A percentile compares a stretch with the other conserved stretches of the same genome.
phyloP scores from a whole-genome alignment of 345 rosid genomes.

The Aquilaria malaccensis region DNA sequence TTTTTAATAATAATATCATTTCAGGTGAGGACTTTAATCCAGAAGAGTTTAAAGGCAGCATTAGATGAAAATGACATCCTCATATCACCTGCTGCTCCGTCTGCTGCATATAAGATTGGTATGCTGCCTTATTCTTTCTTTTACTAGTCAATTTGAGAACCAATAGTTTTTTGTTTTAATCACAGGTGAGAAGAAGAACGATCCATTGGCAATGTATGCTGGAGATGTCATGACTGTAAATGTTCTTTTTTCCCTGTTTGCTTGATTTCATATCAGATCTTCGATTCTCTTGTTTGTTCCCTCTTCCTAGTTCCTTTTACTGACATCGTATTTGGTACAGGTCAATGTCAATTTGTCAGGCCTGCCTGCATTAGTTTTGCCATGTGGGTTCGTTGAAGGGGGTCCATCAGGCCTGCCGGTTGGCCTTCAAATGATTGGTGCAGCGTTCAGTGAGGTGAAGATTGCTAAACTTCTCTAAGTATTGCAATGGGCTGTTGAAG shows the following conservation, averaged over 20 bases:
- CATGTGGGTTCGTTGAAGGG: slow-evolving; percentile 82
- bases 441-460: slow-evolving; percentile 79
- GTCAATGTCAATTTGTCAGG: slow-evolving; percentile 94
- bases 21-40: slow-evolving; percentile 77
- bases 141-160: background rate
- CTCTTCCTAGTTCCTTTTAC: background rate
- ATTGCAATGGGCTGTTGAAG: too few relatives aligned
- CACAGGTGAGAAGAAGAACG: slow-evolving; percentile 80
- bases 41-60: slow-evolving; percentile 61
- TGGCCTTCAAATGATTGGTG: slow-evolving; percentile 93
- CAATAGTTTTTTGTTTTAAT: slow-evolving; percentile 9
- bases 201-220: slow-evolving; percentile 92
- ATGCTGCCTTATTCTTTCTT: slow-evolving; percentile 9
- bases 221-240: slow-evolving; percentile 94
- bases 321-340: slow-evolving; percentile 32
- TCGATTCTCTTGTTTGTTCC: background rate
- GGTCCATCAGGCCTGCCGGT: slow-evolving; percentile 73
- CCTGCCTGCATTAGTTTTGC: slow-evolving; percentile 84
- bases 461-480: too few relatives aligned
- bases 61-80: slow-evolving; percentile 70
- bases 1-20: slow-evolving; percentile 22
- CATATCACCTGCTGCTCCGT: slow-evolving; percentile 90
- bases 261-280: too few relatives aligned
- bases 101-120: slow-evolving; percentile 89
- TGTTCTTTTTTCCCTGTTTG: background rate